These are phyloP conservation scores for Epichloe aotearoae DNA, from an alignment of 2,329 filamentous ascomycete species.

Conservation along the genomic window DNA sequence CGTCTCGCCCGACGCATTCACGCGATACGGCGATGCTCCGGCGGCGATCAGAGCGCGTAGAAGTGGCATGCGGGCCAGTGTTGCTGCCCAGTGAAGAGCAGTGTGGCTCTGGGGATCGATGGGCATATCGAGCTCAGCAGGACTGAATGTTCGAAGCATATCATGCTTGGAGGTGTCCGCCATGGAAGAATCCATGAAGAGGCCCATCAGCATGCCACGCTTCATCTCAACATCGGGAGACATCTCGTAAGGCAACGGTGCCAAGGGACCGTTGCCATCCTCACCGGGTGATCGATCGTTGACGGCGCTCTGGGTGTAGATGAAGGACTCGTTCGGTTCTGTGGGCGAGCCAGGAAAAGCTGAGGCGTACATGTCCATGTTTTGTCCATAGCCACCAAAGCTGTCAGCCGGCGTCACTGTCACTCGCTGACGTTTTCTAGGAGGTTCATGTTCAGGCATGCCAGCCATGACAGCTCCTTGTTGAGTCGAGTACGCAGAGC, in stretches of 20 bases:
- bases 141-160: conserved; percentile 60
- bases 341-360: conserved; percentile 60
- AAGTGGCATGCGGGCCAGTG: conserved; percentile 72
- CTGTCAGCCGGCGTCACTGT: conserved; percentile 42
- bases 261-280: conserved; percentile 46
- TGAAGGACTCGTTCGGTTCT: conserved; percentile 67
- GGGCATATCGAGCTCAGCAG: conserved; percentile 78
- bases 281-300: conserved; percentile 28
- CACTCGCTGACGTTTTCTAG: conserved; percentile 61
- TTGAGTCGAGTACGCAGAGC: conserved; percentile 53
- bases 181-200: conserved; percentile 64
- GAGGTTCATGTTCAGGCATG: conserved; percentile 55
- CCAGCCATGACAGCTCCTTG: conserved; percentile 27
- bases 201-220: conserved; percentile 64
- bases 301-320: conserved; percentile 43
- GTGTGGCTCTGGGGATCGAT: conserved; percentile 84
- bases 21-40: conserved; percentile 75
- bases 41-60: conserved; percentile 68
- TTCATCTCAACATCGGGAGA: conserved; percentile 62
- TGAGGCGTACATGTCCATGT: conserved; percentile 29
- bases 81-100: conserved; percentile 91
- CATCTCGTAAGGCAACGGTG: conserved; percentile 48
- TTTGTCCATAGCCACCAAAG: conserved; percentile 40
- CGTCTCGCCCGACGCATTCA: conserved; percentile 83
- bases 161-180: conserved; percentile 63